Evolutionary conservation across 768 basidiomycete genomes (phyloP), one percentile per base, ranked within the genome.

Genomic region (Myochromella boudieri): DNA sequence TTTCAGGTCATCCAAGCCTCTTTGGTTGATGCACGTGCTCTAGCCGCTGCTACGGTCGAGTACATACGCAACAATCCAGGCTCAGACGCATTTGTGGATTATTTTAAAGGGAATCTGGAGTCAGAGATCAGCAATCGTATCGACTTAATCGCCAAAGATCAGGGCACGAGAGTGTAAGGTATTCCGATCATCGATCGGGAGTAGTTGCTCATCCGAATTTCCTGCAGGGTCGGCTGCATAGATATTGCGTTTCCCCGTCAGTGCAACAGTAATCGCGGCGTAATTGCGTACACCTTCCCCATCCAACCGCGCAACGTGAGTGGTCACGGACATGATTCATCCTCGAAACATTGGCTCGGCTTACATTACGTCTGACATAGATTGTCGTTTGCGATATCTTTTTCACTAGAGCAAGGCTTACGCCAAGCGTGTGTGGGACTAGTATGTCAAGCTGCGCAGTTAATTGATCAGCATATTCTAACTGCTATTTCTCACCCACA

Each of bases 81-180:
- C 21, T 49, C 48, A 3, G 34, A 36, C 1, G 48, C 44, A 31
- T 49, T 44, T 29, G 39, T 29, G 4, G 34, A 34, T 15, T 44
- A 49, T 28, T 49, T 49, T 33, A 42, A 37, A 2, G 42, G 42
- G 21, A 49, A 49, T 31, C 33, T 37, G 2, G 36, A 39, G 14
- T 37, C 38, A 24, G 48, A 49, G 20, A 49, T 49, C 28, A 38
- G 42, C 42, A 38, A 44, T 15, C 37, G 48, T 18, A 20, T 24
- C 9, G 48, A 49, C 14, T 44, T 49, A n/a, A 49, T 49, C 14
- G 48, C 48, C 20, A 42, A 42, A 24, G 48, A 49, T 33, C 25
- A 44, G 10, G 48, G 48, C 3, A 49, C 42, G 9, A 24, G 48
- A 6, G 40, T 44, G 48, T 49, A 44, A 25, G 42, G n/a, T 22